Evolutionary conservation across 1,139 yeast species (phyloP).

Genomic region (Debaryomyces fabryi): DNA sequence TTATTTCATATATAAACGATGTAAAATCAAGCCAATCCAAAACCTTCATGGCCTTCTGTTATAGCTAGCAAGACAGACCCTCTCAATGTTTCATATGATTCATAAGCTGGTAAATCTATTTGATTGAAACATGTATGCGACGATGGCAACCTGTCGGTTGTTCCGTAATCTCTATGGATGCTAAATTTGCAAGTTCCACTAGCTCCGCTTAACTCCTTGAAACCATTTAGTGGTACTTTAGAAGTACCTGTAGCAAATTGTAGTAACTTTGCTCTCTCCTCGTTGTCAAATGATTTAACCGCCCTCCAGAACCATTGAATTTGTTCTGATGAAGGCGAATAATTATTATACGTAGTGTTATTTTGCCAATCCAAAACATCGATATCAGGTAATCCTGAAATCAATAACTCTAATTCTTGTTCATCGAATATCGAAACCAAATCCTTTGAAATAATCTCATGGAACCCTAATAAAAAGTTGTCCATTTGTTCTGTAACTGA

Average conservation of each 20-base stretch:
- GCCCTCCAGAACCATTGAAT: conserved; percentile 99
- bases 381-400: conserved; percentile 94
- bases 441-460: conserved; percentile 88
- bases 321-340: conserved; percentile 82
- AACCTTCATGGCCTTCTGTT: conserved; percentile 95
- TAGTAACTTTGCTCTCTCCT: conserved; percentile 88
- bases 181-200: conserved; percentile 86
- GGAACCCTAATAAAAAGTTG: conserved; percentile 83
- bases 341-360: conserved; percentile 81
- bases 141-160: conserved; percentile 85
- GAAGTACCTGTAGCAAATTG: conserved; percentile 98
- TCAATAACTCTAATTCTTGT: conserved; percentile 89
- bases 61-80: conserved; percentile 82
- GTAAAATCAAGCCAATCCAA: conserved; percentile 68
- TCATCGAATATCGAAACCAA: conserved; percentile 89
- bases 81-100: conserved; percentile 80
- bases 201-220: conserved; percentile 86
- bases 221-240: conserved; percentile 94
- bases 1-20: not conserved
- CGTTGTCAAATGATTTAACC: conserved; percentile 89
- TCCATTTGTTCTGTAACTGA: conserved; percentile 90
- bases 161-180: conserved; percentile 87
- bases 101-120: conserved; percentile 91
- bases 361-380: conserved; percentile 95
- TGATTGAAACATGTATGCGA: conserved; percentile 98